Evolutionary conservation across 202 grass and related monocot species (phyloP).

Genomic region (Panicum hallii): DNA sequence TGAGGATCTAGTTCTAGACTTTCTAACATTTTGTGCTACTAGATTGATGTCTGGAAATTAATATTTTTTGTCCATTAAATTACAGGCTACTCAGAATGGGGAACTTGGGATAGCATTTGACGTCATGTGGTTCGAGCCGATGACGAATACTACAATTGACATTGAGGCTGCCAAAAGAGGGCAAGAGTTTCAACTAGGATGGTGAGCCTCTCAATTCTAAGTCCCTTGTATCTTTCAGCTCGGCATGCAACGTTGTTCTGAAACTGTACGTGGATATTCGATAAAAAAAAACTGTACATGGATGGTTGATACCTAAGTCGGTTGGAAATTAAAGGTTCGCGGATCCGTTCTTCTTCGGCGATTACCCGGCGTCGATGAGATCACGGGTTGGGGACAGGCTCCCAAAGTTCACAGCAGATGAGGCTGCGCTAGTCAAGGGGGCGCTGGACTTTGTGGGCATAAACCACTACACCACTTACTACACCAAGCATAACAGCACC

Average conservation of each 20-base stretch:
- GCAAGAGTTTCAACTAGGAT: constrained; percentile 96
- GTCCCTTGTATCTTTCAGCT: neutral
- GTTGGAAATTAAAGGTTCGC: constrained; percentile 59
- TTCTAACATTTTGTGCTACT: neutral
- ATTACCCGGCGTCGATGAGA: constrained; percentile 84
- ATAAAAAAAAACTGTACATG: neutral
- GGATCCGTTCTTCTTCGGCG: constrained; percentile 93
- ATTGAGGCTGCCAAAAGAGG: constrained; percentile 78
- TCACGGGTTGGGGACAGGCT: constrained; percentile 66
- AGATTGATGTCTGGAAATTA: neutral
- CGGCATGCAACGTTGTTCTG: neutral
- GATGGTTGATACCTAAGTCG: neutral
- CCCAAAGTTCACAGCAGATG: constrained; percentile 66
- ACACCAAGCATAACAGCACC: constrained; percentile 67
- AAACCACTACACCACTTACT: constrained; percentile 97
- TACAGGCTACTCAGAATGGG: constrained; percentile 63
- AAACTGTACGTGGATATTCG: neutral
- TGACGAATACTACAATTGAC: constrained; percentile 53
- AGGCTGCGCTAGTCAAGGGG: constrained; percentile 75
- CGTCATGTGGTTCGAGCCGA: constrained; percentile 91
- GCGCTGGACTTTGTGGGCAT: constrained; percentile 90
- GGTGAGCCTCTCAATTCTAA: constrained; percentile 45
- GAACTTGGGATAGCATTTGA: constrained; percentile 85
- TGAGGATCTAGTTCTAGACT: neutral
- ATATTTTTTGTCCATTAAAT: neutral